These are phyloP conservation scores for Malus hybrid DNA, from an alignment of 331 rosid genomes.

Conservation along the genomic window DNA sequence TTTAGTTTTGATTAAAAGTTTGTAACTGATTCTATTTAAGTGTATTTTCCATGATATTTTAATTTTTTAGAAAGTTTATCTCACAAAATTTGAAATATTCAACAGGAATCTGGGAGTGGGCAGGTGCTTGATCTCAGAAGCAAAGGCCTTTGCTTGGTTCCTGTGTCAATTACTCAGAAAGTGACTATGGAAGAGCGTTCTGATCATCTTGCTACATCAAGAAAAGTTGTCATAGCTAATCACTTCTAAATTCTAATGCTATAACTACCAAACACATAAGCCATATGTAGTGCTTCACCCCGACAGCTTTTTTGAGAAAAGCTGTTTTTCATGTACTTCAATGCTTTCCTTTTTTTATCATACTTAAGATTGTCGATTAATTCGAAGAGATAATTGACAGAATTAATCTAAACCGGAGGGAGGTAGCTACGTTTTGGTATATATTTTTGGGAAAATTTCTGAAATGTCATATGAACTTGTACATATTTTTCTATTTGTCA, in stretches of 20 bases:
- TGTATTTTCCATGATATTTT: not conserved
- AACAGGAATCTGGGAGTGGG: slow-evolving; percentile 28
- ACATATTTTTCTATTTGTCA: no score
- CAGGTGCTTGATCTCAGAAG: slow-evolving; percentile 34
- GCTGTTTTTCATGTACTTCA: not conserved
- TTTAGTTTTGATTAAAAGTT: not conserved
- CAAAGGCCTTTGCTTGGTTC: slow-evolving; percentile 55
- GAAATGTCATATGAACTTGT: no score
- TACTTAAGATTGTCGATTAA: not conserved
- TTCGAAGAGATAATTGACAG: not conserved
- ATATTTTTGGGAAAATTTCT: no score
- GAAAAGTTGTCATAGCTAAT: slow-evolving; percentile 5
- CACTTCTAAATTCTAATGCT: not conserved
- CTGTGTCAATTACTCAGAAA: slow-evolving; percentile 32
- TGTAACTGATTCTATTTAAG: not conserved
- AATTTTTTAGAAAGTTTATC: not conserved
- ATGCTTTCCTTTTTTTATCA: not conserved
- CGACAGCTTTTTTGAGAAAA: not conserved
- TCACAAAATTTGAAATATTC: not conserved
- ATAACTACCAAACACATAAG: not conserved
- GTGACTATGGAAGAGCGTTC: slow-evolving; percentile 21
- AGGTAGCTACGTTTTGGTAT: not conserved
- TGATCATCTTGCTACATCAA: slow-evolving; percentile 10
- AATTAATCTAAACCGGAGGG: not conserved
- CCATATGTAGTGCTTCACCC: not conserved